Base-by-base conservation (phyloP, 2,329 filamentous ascomycete species). In the Pezicula radicicola region DNA sequence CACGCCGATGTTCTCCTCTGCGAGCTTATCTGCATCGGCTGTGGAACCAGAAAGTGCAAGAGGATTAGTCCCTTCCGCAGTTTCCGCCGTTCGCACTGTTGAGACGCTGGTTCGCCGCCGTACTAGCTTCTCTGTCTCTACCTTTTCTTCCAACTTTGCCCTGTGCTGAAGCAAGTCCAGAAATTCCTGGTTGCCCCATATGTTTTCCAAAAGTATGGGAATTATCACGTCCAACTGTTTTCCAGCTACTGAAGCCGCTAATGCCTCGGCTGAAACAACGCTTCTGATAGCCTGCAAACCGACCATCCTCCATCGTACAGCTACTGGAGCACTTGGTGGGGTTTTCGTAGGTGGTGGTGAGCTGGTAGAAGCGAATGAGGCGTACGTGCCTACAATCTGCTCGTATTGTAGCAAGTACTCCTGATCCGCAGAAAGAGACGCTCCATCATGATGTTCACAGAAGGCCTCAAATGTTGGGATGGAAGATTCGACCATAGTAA, bases 401-500 rank as follows among this genome's bases (percentile, higher is more conserved):
- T 93, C 87, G 68, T 96, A 97, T 58, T 93, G 87, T 47, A 75
- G 80, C 33, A 92, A 80, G 67, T 95, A 96, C 55, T 85, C 83
- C 66, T 91, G 88, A 66, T 97, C 92, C 54, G 89, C 91, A 27
- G 91, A 85, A 50, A 97, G 82, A 8, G 87, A 87, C 33, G 91
- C 89, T 52, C 87, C 85, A 65, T 97, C 92, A 69, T 96, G 91
- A 72, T 96, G 82, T 54, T 85, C 81, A 74, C 93, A 97, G 66
- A 97, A 94, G 21, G 87, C 86, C 63, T 92, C 85, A 67, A 96
- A 97, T 3, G 90, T 91, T 3, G 86, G 82, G 56, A 96, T 80
- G 3, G 91, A 94, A 35, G 92, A 91, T 72, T 97, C 92, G 55
- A 96, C 86, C 85, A 97, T 89, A 60, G 88, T 90, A 57, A 97